Evolutionary conservation across 2,329 filamentous ascomycete species (phyloP).

Genomic region (Tolypocladium capitatum): DNA sequence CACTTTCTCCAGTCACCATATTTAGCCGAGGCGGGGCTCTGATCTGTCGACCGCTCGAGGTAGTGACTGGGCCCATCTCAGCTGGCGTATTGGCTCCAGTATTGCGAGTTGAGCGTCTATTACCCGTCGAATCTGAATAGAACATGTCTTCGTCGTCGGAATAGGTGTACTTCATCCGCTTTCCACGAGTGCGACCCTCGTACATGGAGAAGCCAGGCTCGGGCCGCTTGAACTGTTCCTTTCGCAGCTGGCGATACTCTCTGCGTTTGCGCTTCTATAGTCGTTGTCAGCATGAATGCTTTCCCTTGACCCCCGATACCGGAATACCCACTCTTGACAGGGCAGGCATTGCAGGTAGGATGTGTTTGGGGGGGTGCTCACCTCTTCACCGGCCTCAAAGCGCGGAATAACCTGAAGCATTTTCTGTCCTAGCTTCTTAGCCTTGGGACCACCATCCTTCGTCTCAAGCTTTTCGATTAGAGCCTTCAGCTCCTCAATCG

Average conservation of each 20-base stretch:
- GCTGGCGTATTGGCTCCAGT: constrained; percentile 61
- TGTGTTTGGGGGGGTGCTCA: constrained; percentile 25
- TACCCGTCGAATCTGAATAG: constrained; percentile 45
- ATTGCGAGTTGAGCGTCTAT: constrained; percentile 59
- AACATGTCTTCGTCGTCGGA: constrained; percentile 75
- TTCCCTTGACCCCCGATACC: background rate
- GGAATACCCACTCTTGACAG: no score
- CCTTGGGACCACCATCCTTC: constrained; percentile 68
- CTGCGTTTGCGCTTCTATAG: constrained; percentile 76
- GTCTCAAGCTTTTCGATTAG: constrained; percentile 65
- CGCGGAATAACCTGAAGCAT: constrained; percentile 71
- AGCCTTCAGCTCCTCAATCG: constrained; percentile 69
- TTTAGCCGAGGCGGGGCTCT: constrained; percentile 54
- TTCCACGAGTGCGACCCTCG: constrained; percentile 89
- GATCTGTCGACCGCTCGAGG: constrained; percentile 79
- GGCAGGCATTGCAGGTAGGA: background rate
- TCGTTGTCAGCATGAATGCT: constrained; percentile 6
- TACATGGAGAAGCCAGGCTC: constrained; percentile 88
- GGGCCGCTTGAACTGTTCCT: constrained; percentile 75
- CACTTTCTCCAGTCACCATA: constrained; percentile 41
- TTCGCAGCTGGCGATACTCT: constrained; percentile 77
- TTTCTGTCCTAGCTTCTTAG: constrained; percentile 62
- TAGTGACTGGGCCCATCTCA: constrained; percentile 52
- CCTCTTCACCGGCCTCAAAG: constrained; percentile 88
- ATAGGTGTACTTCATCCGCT: constrained; percentile 92